Conservation (phyloP, 805 yeast species). For the Ogataea angusta region DNA sequence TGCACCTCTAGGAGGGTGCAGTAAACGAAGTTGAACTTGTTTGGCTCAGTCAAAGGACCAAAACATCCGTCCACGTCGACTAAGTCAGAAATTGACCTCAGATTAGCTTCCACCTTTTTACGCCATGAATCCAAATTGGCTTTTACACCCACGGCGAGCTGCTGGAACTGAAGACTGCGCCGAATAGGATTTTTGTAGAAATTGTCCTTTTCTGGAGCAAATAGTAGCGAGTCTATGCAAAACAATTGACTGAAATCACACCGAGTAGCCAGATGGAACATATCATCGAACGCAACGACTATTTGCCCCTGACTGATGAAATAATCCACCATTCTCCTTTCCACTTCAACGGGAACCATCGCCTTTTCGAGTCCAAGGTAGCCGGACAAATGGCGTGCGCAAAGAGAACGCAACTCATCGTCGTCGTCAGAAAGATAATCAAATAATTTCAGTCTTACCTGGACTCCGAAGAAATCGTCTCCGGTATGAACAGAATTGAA, state of each 20-base stretch:
- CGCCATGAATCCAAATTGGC: neutral
- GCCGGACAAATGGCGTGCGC: constrained; percentile 41
- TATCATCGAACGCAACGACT: neutral
- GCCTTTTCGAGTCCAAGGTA: constrained; percentile 24
- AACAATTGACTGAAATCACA: constrained; percentile 6
- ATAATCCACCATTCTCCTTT: constrained; percentile 24
- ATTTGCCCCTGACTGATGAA: constrained; percentile 3
- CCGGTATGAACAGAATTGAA: constrained; percentile 20
- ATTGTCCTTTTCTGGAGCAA: constrained; percentile 66
- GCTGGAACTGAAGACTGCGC: constrained; percentile 15
- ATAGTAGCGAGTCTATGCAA: constrained; percentile 39
- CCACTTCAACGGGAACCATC: constrained; percentile 35
- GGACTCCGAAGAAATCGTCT: constrained; percentile 2
- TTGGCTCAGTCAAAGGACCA: constrained; percentile 30
- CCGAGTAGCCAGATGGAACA: constrained; percentile 5
- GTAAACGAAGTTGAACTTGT: constrained; percentile 22
- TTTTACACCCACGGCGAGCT: neutral
- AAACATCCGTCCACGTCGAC: constrained; percentile 27
- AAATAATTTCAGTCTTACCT: constrained; percentile 27
- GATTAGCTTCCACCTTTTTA: neutral
- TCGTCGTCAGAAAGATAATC: constrained; percentile 63
- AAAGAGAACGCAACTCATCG: constrained; percentile 47
- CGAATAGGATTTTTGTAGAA: constrained; percentile 53
- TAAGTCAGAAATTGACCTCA: neutral
- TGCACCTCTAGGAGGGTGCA: constrained; percentile 14